These are phyloP conservation scores for Eimeria tenella DNA, from an alignment of 169 alveolate genomes.

Conservation along the genomic window DNA sequence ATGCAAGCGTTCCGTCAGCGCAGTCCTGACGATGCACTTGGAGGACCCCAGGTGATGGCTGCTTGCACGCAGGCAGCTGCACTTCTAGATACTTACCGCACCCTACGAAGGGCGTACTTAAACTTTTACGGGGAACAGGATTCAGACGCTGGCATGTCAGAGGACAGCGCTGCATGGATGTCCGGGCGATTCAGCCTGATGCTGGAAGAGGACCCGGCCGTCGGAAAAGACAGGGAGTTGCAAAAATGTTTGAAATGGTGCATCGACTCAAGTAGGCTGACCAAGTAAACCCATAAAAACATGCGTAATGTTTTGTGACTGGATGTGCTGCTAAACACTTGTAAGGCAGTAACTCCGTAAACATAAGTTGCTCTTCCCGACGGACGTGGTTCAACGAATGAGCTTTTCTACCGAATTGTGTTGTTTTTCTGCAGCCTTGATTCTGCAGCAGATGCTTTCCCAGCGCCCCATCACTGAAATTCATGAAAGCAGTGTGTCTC, in stretches of 20 bases:
- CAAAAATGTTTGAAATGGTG: conserved; percentile 48
- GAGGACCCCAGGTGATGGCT: conserved; percentile 49
- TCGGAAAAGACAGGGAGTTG: neutral
- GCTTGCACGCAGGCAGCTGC: conserved; percentile 69
- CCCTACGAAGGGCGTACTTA: conserved; percentile 33
- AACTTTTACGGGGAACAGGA: neutral
- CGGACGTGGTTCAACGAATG: too few relatives aligned
- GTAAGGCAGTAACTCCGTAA: too few relatives aligned
- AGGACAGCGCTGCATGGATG: conserved; percentile 67
- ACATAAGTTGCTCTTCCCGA: neutral
- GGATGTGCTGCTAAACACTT: too few relatives aligned
- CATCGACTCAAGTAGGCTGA: conserved; percentile 22
- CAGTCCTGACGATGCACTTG: conserved; percentile 8
- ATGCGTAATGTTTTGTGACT: too few relatives aligned
- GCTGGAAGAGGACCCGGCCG: conserved; percentile 23
- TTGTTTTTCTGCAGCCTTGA: conserved; percentile 25
- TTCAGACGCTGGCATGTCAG: conserved; percentile 37
- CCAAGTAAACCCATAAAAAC: neutral
- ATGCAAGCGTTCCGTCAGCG: conserved; percentile 25
- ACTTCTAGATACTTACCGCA: conserved; percentile 51
- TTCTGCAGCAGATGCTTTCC: conserved; percentile 36
- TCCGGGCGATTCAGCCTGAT: conserved; percentile 27
- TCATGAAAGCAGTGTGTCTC: conserved; percentile 32
- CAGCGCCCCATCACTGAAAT: conserved; percentile 29
- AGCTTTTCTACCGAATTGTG: neutral